These are phyloP conservation scores for Lactarius psammicola DNA, from an alignment of 768 basidiomycete genomes.

Conservation along the genomic window DNA sequence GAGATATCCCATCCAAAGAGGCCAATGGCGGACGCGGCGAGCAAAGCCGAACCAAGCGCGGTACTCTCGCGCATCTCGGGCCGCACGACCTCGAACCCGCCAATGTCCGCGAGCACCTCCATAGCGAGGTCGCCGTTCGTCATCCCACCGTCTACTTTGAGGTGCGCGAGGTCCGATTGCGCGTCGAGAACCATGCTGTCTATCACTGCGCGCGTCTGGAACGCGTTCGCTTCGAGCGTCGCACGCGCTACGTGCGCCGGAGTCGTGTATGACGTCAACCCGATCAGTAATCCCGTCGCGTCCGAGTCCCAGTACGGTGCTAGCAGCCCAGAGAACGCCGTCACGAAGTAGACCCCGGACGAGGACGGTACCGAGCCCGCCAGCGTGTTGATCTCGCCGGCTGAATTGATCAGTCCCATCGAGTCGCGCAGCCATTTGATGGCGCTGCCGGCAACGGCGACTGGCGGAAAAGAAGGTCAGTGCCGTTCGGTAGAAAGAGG, in stretches of 20 bases:
- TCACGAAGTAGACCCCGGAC: slow-evolving; percentile 94
- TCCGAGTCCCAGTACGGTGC: slow-evolving; percentile 98
- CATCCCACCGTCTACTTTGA: slow-evolving; percentile 99
- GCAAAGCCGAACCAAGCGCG: slow-evolving; percentile 90
- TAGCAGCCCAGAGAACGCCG: slow-evolving; percentile 92
- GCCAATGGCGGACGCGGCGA: slow-evolving; percentile 84
- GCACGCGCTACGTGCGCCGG: slow-evolving; percentile 93
- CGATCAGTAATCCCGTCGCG: slow-evolving; percentile 84
- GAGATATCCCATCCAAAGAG: slow-evolving; percentile 91
- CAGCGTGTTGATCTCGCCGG: slow-evolving; percentile 81
- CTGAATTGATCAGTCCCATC: slow-evolving; percentile 75
- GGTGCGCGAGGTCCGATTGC: slow-evolving; percentile 69
- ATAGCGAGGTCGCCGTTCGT: slow-evolving; percentile 90
- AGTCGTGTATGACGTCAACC: slow-evolving; percentile 83
- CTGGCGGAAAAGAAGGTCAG: slow-evolving; percentile 38
- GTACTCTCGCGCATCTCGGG: slow-evolving; percentile 98
- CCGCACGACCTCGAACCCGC: slow-evolving; percentile 87
- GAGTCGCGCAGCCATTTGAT: slow-evolving; percentile 97
- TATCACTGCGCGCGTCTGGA: slow-evolving; percentile 92
- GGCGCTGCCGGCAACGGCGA: slow-evolving; percentile 92
- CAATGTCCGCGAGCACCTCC: slow-evolving; percentile 82
- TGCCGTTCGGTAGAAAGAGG: background rate
- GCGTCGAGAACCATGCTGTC: slow-evolving; percentile 95
- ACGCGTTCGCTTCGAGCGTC: slow-evolving; percentile 93
- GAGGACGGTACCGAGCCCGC: slow-evolving; percentile 74